Evolutionary conservation across 1,284 basidiomycete species (phyloP).

Genomic region (Cutaneotrichosporon cavernicola): DNA sequence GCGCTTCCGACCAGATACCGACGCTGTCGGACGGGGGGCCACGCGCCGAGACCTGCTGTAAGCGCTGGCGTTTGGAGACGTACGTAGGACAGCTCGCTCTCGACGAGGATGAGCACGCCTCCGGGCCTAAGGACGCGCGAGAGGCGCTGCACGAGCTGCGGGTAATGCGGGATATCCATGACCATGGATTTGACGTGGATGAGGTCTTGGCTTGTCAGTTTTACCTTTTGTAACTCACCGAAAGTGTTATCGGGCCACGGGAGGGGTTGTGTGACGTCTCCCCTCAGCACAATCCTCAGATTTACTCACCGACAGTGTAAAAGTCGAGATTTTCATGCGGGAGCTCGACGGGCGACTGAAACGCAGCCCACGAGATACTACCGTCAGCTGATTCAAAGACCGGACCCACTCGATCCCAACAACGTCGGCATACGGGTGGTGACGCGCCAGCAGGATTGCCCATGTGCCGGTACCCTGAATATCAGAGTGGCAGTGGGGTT

Average conservation of each 20-base stretch:
- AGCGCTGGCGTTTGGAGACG: conserved; percentile 10
- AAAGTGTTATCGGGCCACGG: conserved; percentile 34
- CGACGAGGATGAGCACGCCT: conserved; percentile 46
- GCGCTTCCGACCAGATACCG: conserved; percentile 32
- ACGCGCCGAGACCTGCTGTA: conserved; percentile 19
- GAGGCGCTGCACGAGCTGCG: conserved; percentile 37
- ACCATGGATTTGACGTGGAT: conserved; percentile 48
- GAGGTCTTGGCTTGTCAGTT: conserved; percentile 35
- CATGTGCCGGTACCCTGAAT: conserved; percentile 34
- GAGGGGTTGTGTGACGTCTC: conserved; percentile 35
- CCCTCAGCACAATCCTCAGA: background rate
- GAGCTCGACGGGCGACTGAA: conserved; percentile 17
- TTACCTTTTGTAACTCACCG: conserved; percentile 24
- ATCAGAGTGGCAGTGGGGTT: background rate
- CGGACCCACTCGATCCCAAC: conserved; percentile 41
- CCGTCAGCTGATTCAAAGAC: background rate
- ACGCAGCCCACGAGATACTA: conserved; percentile 38
- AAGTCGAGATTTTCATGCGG: conserved; percentile 46
- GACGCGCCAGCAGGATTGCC: conserved; percentile 34
- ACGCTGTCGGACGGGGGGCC: conserved; percentile 14
- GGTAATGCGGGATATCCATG: conserved; percentile 40
- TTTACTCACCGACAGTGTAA: conserved; percentile 35
- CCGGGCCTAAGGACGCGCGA: conserved; percentile 39
- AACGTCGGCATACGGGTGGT: conserved; percentile 40
- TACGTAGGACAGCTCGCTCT: conserved; percentile 43